Base-by-base conservation (phyloP, 148 eudicot genomes). In the Chenopodium formosanum region DNA sequence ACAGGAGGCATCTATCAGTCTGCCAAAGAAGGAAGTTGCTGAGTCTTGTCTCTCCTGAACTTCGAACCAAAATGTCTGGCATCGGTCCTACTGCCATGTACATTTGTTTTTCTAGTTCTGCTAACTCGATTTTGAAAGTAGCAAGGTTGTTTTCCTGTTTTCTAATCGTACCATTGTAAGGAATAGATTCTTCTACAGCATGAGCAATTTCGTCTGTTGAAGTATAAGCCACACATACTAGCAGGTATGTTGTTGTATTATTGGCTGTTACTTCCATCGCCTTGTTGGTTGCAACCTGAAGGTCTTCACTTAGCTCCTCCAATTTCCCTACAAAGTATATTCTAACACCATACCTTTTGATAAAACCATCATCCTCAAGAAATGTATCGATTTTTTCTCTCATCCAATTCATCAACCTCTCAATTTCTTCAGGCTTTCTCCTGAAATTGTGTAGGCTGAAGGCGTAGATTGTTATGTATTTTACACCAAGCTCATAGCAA, bases 21-120 rank as follows among this genome's bases (percentile, higher is more conserved):
- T 88, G 90, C 90, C 88, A 86, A 1, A 84, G 60, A 16, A 86
- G 79, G 76, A 88, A 88, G 37, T 86, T 86, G 74, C 90, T 88
- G 60, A 88, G 85, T 27, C 88, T 76, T 4, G 82, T 86, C 66
- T 85, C 87, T 4, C 88, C 88, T 64, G 88, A 84, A 22, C 56
- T 88, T 67, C 90, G 81, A 44, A 88, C 84, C 66, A 86, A 17
- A 60, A 88, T 86, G 74, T 88, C 88, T 9, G 88, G 88, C 79
- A 84, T 85, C 12, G 88, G 88, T 46, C 82, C 88, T 66, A 84
- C 60, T 22, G 85, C 75, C 90, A 86, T 83, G 83, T 86, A 84
- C 87, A 88, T 63, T 9, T 74, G 56, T 58, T 84, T 86, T 78
- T 84, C 85, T 23, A 88, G 16, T 29, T 86, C 88, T 4, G 25